phyloP scores from a whole-genome alignment of 139 green algal genomes.

The Helicosporidium sp. region DNA sequence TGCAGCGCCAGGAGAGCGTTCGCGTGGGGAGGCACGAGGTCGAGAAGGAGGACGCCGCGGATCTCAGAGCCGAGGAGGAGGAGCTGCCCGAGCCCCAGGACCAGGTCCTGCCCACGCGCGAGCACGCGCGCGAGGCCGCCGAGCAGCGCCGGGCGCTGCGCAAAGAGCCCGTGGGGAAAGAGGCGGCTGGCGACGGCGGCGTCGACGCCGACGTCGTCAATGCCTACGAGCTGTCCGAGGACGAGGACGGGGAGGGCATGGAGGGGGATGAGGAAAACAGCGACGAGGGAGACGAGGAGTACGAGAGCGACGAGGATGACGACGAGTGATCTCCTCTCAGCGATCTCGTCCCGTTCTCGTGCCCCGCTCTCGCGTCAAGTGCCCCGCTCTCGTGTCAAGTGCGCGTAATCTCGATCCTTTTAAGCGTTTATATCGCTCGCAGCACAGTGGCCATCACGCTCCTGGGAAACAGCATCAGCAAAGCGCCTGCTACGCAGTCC shows the following conservation, averaged over 20 bases:
- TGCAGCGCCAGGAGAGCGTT: neutral
- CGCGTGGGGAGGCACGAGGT: neutral
- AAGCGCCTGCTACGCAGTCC: too few relatives aligned
- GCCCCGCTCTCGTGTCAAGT: too few relatives aligned
- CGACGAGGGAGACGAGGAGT: constrained; percentile 1
- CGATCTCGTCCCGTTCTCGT: too few relatives aligned
- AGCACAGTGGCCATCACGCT: too few relatives aligned
- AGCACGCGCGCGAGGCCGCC: neutral
- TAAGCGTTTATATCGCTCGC: too few relatives aligned
- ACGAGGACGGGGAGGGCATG: constrained; percentile 10
- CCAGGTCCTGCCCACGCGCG: neutral
- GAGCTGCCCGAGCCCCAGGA: neutral
- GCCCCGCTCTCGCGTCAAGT: too few relatives aligned
- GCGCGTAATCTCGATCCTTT: too few relatives aligned
- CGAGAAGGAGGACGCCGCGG: constrained; percentile 4
- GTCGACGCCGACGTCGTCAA: constrained; percentile 13
- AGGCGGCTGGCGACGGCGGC: neutral
- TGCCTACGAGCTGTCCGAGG: constrained; percentile 28
- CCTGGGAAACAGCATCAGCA: too few relatives aligned
- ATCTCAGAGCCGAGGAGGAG: constrained; percentile 1
- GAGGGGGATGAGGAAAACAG: neutral
- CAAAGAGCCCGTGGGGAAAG: constrained; percentile 3
- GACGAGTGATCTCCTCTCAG: too few relatives aligned
- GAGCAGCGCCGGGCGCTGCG: constrained; percentile 1
- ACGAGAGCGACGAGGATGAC: constrained; percentile 4